A percentile compares a stretch with the other conserved stretches of the same genome.
Evolutionary conservation across 129 eudicot genomes (phyloP).

Genomic region (Artemisia argyi): DNA sequence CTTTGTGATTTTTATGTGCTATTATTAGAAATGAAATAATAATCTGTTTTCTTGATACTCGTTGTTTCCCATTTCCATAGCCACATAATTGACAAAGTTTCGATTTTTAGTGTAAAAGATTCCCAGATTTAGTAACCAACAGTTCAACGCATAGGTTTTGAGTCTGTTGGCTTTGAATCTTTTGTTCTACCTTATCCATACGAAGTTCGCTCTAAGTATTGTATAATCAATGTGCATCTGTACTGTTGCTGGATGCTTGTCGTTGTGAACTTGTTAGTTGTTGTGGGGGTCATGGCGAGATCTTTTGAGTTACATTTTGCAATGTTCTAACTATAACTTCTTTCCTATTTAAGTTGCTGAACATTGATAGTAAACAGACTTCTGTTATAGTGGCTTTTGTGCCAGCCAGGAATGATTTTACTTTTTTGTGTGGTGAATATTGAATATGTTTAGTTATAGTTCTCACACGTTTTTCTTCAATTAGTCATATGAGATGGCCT

Average conservation of each 20-base stretch:
- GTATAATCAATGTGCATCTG: background rate
- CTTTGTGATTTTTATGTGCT: background rate
- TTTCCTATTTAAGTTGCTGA: background rate
- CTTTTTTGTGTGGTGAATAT: background rate
- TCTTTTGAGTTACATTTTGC: conserved; percentile 6
- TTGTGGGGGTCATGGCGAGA: background rate
- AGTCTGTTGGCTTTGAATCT: background rate
- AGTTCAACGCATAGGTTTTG: background rate
- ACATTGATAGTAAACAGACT: background rate
- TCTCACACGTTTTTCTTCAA: background rate
- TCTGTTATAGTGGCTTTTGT: background rate
- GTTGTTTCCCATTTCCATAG: background rate
- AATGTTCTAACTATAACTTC: conserved; percentile 1
- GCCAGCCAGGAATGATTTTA: background rate
- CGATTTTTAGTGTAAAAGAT: background rate
- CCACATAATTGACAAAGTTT: background rate
- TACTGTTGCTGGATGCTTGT: conserved; percentile 1
- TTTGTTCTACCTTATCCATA: too few species aligned
- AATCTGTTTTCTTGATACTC: background rate
- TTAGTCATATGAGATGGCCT: too few species aligned
- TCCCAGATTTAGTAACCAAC: background rate
- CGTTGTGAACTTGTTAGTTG: conserved; percentile 14
- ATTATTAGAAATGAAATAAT: background rate
- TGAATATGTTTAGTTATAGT: background rate
- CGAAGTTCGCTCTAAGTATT: too few species aligned